Percentiles rank a stretch among this genome's conserved stretches.
phyloP scores from a whole-genome alignment of 176 grass and related monocot species.

The Miscanthus lutarioriparius region DNA sequence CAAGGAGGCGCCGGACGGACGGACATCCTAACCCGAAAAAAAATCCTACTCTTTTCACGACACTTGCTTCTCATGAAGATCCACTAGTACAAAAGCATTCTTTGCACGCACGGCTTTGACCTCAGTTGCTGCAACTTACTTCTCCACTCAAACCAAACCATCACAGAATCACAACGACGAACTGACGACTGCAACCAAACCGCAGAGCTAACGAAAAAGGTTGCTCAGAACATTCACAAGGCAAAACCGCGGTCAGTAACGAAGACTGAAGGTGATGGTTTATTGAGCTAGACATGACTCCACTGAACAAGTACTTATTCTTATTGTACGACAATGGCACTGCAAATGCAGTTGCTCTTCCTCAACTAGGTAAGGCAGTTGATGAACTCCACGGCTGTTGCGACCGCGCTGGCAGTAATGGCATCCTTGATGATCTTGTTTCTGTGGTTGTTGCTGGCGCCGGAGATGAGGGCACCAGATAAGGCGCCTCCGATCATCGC shows the following conservation, averaged over 20 bases:
- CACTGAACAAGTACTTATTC: slow-evolving; percentile 27
- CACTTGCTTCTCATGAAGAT: too few relatives aligned
- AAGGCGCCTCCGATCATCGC: slow-evolving; percentile 65
- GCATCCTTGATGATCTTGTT: slow-evolving; percentile 72
- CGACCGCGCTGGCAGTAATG: slow-evolving; percentile 67
- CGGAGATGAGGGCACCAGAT: slow-evolving; percentile 61
- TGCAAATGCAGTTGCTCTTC: slow-evolving; percentile 8
- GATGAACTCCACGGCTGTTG: slow-evolving; percentile 73
- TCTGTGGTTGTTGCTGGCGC: background rate
- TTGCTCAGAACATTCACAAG: background rate
- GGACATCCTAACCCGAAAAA: too few relatives aligned
- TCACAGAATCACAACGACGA: too few relatives aligned
- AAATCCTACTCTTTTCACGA: too few relatives aligned
- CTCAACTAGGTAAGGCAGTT: slow-evolving; percentile 59
- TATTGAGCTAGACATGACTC: background rate
- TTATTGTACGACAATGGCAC: background rate
- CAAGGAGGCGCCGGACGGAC: too few relatives aligned
- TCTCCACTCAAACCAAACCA: too few relatives aligned
- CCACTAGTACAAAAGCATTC: too few relatives aligned
- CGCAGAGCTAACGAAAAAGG: background rate
- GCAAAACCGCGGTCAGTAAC: background rate
- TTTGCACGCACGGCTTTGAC: too few relatives aligned
- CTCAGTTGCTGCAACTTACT: too few relatives aligned
- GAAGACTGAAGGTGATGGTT: background rate
- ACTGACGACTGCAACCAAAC: background rate